Evolutionary conservation across 176 grass and related monocot species (phyloP).

Genomic region (Hordeum vulgare): DNA sequence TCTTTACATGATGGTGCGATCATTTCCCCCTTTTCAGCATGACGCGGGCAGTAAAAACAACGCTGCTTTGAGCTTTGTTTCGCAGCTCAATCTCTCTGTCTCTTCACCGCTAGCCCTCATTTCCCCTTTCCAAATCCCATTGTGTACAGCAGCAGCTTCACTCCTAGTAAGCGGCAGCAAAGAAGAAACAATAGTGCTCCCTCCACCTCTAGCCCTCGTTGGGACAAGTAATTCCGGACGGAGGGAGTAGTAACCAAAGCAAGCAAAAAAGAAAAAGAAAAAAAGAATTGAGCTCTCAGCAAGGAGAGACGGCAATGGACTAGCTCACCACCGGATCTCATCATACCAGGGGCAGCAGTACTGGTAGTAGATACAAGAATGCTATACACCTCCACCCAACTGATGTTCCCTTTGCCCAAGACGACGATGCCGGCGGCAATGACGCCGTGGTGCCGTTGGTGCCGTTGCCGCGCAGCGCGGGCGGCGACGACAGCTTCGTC

Average conservation of each 20-base stretch:
- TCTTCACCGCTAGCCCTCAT: not conserved
- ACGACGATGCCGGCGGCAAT: not conserved
- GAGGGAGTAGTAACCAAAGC: not conserved
- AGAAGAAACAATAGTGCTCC: not conserved
- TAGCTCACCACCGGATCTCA: constrained; percentile 25
- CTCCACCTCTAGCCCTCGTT: too few species aligned
- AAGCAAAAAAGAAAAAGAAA: constrained; percentile 36
- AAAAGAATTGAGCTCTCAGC: constrained; percentile 32
- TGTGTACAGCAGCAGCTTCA: constrained; percentile 24
- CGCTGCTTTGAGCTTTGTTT: constrained; percentile 20
- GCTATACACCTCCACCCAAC: constrained; percentile 29
- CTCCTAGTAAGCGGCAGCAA: not conserved
- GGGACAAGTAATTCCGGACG: too few species aligned
- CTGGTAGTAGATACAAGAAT: constrained; percentile 46
- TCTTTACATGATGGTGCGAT: constrained; percentile 31
- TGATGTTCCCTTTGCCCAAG: not conserved
- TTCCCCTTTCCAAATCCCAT: not conserved
- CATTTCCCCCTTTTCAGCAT: constrained; percentile 16
- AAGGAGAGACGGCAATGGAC: constrained; percentile 1
- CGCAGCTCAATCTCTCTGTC: constrained; percentile 40
- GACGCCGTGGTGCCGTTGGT: too few species aligned
- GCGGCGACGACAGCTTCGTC: constrained; percentile 50
- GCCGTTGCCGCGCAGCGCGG: constrained; percentile 21
- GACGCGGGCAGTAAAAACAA: not conserved
- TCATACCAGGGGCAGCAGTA: constrained; percentile 26